Base-by-base conservation (phyloP, 257 asterid species). In the Echium plantagineum region DNA sequence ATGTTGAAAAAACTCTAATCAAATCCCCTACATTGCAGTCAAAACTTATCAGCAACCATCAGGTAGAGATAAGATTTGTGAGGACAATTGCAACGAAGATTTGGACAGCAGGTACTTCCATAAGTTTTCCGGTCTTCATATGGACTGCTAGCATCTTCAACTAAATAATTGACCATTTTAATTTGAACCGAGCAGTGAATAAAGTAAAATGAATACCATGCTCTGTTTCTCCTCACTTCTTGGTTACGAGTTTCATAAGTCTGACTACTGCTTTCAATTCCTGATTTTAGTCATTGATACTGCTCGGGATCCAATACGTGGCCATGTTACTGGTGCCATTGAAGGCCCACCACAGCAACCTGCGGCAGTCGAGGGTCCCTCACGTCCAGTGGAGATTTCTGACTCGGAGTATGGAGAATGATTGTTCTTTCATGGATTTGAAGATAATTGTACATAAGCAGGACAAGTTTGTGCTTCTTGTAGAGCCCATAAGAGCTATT, bases 1-100 rank as follows among this genome's bases (percentile, higher is more conserved):
- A 52, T 42, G 24, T 22, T 55, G n/a, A 42, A 57, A 22, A 65
- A 32, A n/a, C n/a, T n/a, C 35, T 51, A 65, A 15, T 65, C 28
- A 22, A 54, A 17, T 57, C 61, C 49, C 56, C 31, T 52, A 61
- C 51, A 46, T 24, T 67, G 74, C 90, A 93, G 99, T 76, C 71
- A 58, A 93, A 80, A 73, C 84, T 89, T 69, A 75, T 71, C 67
- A 81, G 78, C 59, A 38, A 77, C 38, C 97, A 81, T 62, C 84
- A 82, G 77, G 64, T 78, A 31, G 97, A 89, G 75, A 65, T 84
- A 49, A 81, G 75, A 60, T 71, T 83, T 21, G 82, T 79, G 47
- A 82, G 77, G 80, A 52, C 77, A 18, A 66, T 93, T 61, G 46
- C 86, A 35, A 21, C 48, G 62, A 86, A 73, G 88, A 63, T 78